Evolutionary conservation across 148 eudicot species (phyloP), one percentile per base, ranked within the genome.

Genomic region (Cornus suecica): DNA sequence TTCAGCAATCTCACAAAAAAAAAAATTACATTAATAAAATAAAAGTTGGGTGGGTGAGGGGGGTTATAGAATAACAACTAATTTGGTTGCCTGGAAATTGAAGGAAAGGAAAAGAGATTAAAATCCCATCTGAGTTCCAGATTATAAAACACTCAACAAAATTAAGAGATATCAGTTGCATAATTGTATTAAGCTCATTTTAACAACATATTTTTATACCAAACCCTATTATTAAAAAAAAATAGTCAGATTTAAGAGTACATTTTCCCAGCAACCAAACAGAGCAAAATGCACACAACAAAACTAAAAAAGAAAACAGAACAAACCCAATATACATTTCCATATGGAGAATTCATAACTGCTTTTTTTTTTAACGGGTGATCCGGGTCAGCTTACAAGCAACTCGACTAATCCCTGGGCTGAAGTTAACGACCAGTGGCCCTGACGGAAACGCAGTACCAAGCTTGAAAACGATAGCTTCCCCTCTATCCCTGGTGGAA

Each of bases 401-500:
- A n/a, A n/a, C n/a, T n/a, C n/a, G n/a, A n/a, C n/a, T n/a, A n/a
- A n/a, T n/a, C n/a, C n/a, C n/a, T n/a, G n/a, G n/a, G n/a, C n/a
- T n/a, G n/a, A n/a, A n/a, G n/a, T n/a, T n/a, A n/a, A n/a, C n/a
- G n/a, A n/a, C n/a, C n/a, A n/a, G n/a, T n/a, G n/a, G n/a, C n/a
- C n/a, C n/a, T n/a, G n/a, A n/a, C n/a, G n/a, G n/a, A n/a, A n/a
- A n/a, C n/a, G n/a, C n/a, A n/a, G n/a, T n/a, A n/a, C 88, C 90
- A 80, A 89, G 84, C 76, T 84, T 88, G 82, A 84, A 86, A 41
- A 79, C 80, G 52, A 78, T 29, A 31, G 94, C 87, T 64, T 76
- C 71, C 30, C 62, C 81, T 78, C 32, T 69, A 8, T 86, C 89
- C 65, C 78, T 80, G n/a, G 83, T 81, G 37, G 89, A 81, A 72